A percentile compares a stretch with the other conserved stretches of the same genome.
Evolutionary conservation across 164 flowering plant species (phyloP).

Genomic region (Liriodendron chinense): DNA sequence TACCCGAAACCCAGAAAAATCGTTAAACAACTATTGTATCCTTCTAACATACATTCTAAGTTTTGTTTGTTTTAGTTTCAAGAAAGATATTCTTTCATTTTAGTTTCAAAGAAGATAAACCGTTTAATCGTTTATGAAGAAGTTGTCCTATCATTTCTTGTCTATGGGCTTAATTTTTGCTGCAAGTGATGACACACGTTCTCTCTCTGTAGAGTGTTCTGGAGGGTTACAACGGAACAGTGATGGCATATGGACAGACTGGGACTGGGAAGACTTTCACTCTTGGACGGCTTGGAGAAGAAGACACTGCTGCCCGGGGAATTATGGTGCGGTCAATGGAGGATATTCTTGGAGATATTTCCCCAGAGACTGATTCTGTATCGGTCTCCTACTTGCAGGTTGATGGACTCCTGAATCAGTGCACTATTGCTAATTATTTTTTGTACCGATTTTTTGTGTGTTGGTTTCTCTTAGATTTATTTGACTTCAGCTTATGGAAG

Average conservation of each 20-base stretch:
- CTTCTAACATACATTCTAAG: too few species aligned
- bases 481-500: background rate
- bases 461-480: background rate
- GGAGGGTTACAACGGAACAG: slow-evolving; percentile 95
- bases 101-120: background rate
- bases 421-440: background rate
- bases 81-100: background rate
- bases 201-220: slow-evolving; percentile 73
- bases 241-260: slow-evolving; percentile 99
- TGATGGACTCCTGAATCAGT: slow-evolving; percentile 6
- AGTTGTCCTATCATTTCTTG: background rate
- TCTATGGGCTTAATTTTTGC: background rate
- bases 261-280: slow-evolving; percentile 98
- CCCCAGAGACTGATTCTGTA: slow-evolving; percentile 73
- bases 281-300: slow-evolving; percentile 91
- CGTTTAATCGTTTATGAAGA: background rate
- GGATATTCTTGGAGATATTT: slow-evolving; percentile 70
- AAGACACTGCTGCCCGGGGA: slow-evolving; percentile 89
- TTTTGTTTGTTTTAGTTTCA: background rate
- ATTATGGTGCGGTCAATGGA: slow-evolving; percentile 98
- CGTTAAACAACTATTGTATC: too few species aligned
- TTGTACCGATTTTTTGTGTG: background rate
- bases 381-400: slow-evolving; percentile 94
- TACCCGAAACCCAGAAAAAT: background rate
- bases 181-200: background rate